These are phyloP conservation scores for Eleusine indica DNA, from an alignment of 176 grass and related monocot genomes.

Conservation along the genomic window DNA sequence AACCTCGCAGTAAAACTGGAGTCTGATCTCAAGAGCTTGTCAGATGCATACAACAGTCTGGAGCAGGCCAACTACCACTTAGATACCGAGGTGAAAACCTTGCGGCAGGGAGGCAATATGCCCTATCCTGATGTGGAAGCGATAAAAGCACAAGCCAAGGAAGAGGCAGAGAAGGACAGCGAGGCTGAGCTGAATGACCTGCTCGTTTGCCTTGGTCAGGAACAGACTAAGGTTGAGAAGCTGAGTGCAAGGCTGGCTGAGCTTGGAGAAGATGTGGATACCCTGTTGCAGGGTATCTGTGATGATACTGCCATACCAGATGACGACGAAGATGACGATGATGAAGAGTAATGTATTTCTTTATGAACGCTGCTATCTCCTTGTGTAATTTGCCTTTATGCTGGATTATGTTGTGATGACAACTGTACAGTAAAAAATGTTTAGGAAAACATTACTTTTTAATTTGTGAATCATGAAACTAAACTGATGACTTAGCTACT, in stretches of 20 bases:
- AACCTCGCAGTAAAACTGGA: constrained; percentile 77
- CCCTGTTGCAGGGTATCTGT: constrained; percentile 82
- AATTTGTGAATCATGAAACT: constrained; percentile 22
- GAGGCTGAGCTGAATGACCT: constrained; percentile 93
- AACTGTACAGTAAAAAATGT: constrained; percentile 51
- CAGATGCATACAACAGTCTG: constrained; percentile 93
- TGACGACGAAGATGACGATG: constrained; percentile 34
- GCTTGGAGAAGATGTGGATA: constrained; percentile 80
- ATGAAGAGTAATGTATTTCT: constrained; percentile 10
- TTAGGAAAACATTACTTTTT: constrained; percentile 29
- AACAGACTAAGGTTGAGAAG: constrained; percentile 99
- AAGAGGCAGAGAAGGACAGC: constrained; percentile 84
- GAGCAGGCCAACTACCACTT: constrained; percentile 81
- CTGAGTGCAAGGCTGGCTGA: constrained; percentile 71
- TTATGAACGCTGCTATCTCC: not conserved
- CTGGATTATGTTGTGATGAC: constrained; percentile 35
- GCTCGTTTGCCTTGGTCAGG: constrained; percentile 94
- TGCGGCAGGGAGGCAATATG: constrained; percentile 57
- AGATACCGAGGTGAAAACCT: constrained; percentile 64
- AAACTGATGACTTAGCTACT: not conserved
- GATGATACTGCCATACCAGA: constrained; percentile 68
- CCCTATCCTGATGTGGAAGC: constrained; percentile 66
- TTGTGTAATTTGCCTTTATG: constrained; percentile 28
- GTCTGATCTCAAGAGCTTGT: constrained; percentile 93
- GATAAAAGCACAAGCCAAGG: constrained; percentile 74